phyloP scores from a whole-genome alignment of 2,329 filamentous ascomycete genomes.

The Talaromyces atroroseus region DNA sequence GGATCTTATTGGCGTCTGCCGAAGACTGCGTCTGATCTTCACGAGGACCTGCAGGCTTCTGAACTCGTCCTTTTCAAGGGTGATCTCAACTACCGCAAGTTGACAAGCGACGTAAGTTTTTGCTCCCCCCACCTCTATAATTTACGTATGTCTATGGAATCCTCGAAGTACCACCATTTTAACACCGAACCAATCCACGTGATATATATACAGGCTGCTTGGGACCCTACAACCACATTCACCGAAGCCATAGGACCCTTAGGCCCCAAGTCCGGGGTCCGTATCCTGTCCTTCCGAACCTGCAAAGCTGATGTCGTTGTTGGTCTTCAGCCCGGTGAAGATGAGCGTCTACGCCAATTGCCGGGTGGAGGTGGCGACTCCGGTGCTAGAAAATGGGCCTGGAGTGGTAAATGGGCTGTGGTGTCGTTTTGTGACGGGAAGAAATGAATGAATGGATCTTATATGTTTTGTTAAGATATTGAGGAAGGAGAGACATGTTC shows the following conservation, averaged over 20 bases:
- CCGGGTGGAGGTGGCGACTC: constrained; percentile 66
- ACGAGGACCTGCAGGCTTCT: constrained; percentile 71
- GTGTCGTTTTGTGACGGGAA: constrained; percentile 75
- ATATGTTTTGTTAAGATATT: not conserved
- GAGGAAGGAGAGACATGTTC: constrained; percentile 5
- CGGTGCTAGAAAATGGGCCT: constrained; percentile 78
- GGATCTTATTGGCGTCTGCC: constrained; percentile 89
- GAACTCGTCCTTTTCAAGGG: constrained; percentile 96
- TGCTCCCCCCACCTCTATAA: no score
- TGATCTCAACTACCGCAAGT: constrained; percentile 91
- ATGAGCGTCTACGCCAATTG: constrained; percentile 67
- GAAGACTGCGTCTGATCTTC: constrained; percentile 58
- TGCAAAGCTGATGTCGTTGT: constrained; percentile 97
- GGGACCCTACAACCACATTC: constrained; percentile 86
- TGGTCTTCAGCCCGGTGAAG: constrained; percentile 72
- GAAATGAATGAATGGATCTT: constrained; percentile 17
- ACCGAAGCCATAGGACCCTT: constrained; percentile 77
- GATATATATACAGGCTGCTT: constrained; percentile 58
- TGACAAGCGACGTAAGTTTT: constrained; percentile 75
- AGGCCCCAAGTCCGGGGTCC: constrained; percentile 73
- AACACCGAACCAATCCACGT: not conserved
- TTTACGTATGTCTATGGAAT: no score
- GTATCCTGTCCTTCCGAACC: constrained; percentile 79
- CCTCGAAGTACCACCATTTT: not conserved
- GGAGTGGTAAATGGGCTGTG: constrained; percentile 96